phyloP scores from a whole-genome alignment of 331 rosid species.

The Quercus tomentella region DNA sequence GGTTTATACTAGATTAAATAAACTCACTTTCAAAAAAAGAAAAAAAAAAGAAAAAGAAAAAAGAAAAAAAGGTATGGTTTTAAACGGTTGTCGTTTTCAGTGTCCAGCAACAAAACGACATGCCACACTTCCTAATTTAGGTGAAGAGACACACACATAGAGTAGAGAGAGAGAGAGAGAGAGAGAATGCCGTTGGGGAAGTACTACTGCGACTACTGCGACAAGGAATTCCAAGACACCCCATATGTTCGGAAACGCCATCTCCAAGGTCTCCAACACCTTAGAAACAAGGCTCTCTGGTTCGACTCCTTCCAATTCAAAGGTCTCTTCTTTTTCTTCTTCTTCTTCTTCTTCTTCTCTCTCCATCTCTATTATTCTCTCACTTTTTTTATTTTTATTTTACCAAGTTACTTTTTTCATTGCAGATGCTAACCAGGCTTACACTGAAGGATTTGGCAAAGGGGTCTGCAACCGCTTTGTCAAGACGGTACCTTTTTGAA shows the following conservation, averaged over 20 bases:
- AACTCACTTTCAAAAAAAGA: no score
- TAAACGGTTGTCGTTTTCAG: no score
- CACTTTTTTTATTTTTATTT: no score
- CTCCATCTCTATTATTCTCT: neutral
- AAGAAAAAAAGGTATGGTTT: no score
- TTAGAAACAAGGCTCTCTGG: constrained; percentile 45
- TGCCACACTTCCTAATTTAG: no score
- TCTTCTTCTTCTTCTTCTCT: no score
- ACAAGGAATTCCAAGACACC: constrained; percentile 54
- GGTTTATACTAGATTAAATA: no score
- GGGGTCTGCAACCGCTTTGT: constrained; percentile 56
- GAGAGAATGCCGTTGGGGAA: constrained; percentile 51
- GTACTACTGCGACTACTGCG: constrained; percentile 79
- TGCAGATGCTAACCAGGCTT: constrained; percentile 33
- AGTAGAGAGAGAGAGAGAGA: neutral
- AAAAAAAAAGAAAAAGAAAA: no score
- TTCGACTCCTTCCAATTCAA: constrained; percentile 39
- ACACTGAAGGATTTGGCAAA: constrained; percentile 8
- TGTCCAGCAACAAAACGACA: neutral
- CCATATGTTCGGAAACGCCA: constrained; percentile 45
- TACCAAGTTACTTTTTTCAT: neutral
- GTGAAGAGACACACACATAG: no score
- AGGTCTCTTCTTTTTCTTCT: neutral
- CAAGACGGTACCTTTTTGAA: constrained; percentile 34
- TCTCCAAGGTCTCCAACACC: constrained; percentile 42